Evolutionary conservation across 495 filamentous ascomycete species (phyloP), one percentile per base, ranked within the genome.

Genomic region (Xylaria venustula): DNA sequence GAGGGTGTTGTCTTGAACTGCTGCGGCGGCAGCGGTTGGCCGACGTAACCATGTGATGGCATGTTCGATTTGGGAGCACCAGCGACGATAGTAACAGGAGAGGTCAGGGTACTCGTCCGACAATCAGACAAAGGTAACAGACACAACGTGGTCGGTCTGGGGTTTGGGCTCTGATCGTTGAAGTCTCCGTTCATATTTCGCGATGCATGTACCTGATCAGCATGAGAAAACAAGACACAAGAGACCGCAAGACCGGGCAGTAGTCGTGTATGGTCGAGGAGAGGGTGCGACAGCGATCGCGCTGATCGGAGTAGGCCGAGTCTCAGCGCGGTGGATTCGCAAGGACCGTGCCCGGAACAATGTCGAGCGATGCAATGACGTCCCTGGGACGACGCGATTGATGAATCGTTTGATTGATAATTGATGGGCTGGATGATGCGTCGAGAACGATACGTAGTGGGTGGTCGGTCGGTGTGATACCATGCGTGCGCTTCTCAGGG

Each of bases 181-280:
- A 66, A 68, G 49, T 76, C 72, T 71, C 69, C 74, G 71, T 74
- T 77, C 74, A 79, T 77, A 66, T 70, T 73, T 73, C 63, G 71
- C 62, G 69, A 73, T 73, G 72, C 74, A 77, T 75, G 70, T 72
- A 73, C 67, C 63, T 54, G 63, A 61, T 65, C 66, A 44, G 26
- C 25, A 44, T 36, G 36, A 51, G 57, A 12, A 44, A 17, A 42
- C 12, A 41, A 26, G 60, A 56, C 36, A 54, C 62, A 65, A 55
- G 63, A 59, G 47, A 59, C 64, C 60, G 63, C 40, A 60, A 37
- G 54, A 52, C 61, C 7, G 52, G 23, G 59, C 41, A 17, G 46
- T 65, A 53, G 59, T 28, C 61, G 66, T 55, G 61, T 41, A 15
- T 51, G 53, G 54, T 55, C 60, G 54, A 55, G 50, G 54, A 58